Evolutionary conservation across 495 filamentous ascomycete genomes (phyloP).

Genomic region (Trichoderma asperelloides): DNA sequence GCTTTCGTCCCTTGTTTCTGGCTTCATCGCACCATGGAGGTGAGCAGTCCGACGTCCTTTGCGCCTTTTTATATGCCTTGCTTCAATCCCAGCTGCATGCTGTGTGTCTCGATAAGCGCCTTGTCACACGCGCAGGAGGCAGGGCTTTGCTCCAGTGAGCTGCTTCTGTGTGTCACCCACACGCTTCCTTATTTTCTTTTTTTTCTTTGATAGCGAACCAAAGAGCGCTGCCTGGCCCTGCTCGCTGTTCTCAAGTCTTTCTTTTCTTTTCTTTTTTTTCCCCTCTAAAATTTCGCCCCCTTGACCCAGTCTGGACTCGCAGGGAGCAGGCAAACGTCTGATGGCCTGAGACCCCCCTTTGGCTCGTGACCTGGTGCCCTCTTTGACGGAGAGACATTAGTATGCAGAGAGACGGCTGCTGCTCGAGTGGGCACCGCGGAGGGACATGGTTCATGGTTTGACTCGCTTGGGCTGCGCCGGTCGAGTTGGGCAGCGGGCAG

Average conservation of each 20-base stretch:
- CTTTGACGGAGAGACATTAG: background rate
- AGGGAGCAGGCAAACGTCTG: background rate
- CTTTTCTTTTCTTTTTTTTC: background rate
- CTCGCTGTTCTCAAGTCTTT: background rate
- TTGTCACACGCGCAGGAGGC: background rate
- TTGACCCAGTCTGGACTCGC: background rate
- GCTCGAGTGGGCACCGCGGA: constrained; percentile 4
- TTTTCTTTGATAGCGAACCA: background rate
- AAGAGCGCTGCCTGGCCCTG: background rate
- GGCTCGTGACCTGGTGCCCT: background rate
- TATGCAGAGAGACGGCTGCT: background rate
- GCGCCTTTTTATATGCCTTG: background rate
- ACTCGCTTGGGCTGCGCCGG: background rate
- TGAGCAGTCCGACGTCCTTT: no score
- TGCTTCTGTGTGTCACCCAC: background rate
- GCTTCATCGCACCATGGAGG: background rate
- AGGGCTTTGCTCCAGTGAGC: constrained; percentile 6
- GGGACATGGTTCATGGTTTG: background rate
- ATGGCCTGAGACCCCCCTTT: background rate
- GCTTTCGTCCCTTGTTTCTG: background rate
- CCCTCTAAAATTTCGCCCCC: background rate
- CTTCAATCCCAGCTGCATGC: background rate
- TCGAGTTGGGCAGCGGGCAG: background rate
- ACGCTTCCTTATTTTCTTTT: background rate
- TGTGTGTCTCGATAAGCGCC: constrained; percentile 5